Base-by-base conservation (phyloP, 2,329 filamentous ascomycete genomes). In the Pestalotiopsis sp. region DNA sequence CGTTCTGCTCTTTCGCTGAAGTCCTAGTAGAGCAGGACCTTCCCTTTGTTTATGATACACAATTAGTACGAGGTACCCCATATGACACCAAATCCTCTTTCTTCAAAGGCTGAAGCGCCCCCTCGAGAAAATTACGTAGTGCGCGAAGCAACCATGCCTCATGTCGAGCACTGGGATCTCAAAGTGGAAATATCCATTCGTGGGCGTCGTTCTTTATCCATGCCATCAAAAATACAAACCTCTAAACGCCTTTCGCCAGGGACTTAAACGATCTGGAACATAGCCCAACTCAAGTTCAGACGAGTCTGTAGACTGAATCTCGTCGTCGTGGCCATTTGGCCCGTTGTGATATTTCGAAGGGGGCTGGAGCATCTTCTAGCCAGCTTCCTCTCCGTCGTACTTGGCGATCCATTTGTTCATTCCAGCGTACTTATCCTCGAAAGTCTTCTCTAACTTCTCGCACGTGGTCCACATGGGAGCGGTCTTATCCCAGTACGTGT, bases 331-430 rank as follows among this genome's bases (percentile, higher is more conserved):
- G 6, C 14, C 14, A 9, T 52, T 6, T n/a, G 20, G 20, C 6
- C 17, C 7, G 45, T n/a, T 20, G 20, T n/a, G 45, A 52, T 52
- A n/a, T 3, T n/a, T 52, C 45, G 45, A 52, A 27, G 14, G 9
- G 57, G 4, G 14, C 14, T 13, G 11, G 38, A 62, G 36, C 17
- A 14, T 36, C 17, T 27, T 12, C 57, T 70, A 80, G 45, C 70
- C 69, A n/a, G 73, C 74, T 68, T 85, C 84, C 17, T 82, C 76
- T 27, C 81, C 81, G 38, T 84, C 80, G 80, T 86, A 83, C 77
- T 89, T 89, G 11, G 82, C 73, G 52, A 90, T 84, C 86, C 87
- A 90, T 74, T 89, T 89, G 72, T 84, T 81, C 85, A 90, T 89
- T 68, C 85, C 82, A 0, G 79, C 79, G 73, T 84, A 91, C 77